Percentiles rank a stretch among this genome's conserved stretches.
These are phyloP conservation scores for Wickerhamomyces subpelliculosus DNA, from an alignment of 805 yeast species.

Conservation along the genomic window DNA sequence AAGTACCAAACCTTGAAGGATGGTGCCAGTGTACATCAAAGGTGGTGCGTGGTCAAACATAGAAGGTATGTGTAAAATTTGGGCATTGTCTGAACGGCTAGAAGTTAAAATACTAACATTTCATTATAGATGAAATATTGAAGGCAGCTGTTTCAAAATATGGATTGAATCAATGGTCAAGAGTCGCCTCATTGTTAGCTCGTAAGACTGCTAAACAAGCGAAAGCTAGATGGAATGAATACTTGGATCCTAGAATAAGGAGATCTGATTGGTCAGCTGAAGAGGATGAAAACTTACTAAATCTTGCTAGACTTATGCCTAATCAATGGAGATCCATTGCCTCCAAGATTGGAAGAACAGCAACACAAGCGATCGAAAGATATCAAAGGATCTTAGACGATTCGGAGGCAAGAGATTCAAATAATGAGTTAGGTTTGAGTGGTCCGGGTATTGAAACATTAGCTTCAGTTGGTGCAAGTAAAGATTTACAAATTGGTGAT, in stretches of 20 bases:
- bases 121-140: slow-evolving; percentile 60
- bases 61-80: slow-evolving; percentile 24
- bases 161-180: slow-evolving; percentile 91
- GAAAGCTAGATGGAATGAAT: slow-evolving; percentile 88
- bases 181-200: slow-evolving; percentile 80
- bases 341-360: slow-evolving; percentile 72
- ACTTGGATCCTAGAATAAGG: slow-evolving; percentile 67
- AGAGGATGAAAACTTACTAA: slow-evolving; percentile 69
- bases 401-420: slow-evolving; percentile 27
- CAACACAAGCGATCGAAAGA: slow-evolving; percentile 79
- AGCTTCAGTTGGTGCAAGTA: slow-evolving; percentile 30
- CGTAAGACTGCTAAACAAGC: slow-evolving; percentile 89
- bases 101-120: slow-evolving; percentile 3
- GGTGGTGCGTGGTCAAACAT: slow-evolving; percentile 89
- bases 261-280: slow-evolving; percentile 62
- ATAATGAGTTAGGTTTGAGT: slow-evolving; percentile 29
- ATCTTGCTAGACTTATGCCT: slow-evolving; percentile 65
- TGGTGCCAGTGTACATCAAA: slow-evolving; percentile 65
- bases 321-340: slow-evolving; percentile 96
- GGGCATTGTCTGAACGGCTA: too few relatives aligned
- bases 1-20: slow-evolving; percentile 17
- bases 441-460: slow-evolving; percentile 49
- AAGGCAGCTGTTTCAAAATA: slow-evolving; percentile 90
- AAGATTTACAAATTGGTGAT: slow-evolving; percentile 39
- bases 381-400: slow-evolving; percentile 67